phyloP scores from a whole-genome alignment of 2,329 filamentous ascomycete genomes.

The Magnaporthales sp. region DNA sequence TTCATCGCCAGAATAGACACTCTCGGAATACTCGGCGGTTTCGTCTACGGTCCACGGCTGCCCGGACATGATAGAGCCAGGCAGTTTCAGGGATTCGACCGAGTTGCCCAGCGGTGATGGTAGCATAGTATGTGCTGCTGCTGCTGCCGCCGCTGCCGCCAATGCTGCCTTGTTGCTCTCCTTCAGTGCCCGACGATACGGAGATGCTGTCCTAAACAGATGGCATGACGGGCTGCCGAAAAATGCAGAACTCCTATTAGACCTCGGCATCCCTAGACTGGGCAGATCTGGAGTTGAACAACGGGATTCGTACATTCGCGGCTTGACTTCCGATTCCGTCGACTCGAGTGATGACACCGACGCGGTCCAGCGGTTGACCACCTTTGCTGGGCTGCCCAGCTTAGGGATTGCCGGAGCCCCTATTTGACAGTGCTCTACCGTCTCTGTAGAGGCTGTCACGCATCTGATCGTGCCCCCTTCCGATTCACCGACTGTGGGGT shows the following conservation, averaged over 20 bases:
- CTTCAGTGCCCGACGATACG: slow-evolving; percentile 43
- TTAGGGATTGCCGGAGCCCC: background rate
- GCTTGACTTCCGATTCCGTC: background rate
- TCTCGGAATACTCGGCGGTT: slow-evolving; percentile 1
- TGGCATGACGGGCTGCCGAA: slow-evolving; percentile 42
- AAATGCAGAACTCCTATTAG: slow-evolving; percentile 35
- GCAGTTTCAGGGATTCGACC: background rate
- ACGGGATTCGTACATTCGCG: background rate
- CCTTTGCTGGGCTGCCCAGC: background rate
- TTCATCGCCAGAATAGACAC: slow-evolving; percentile 5
- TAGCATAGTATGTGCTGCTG: background rate
- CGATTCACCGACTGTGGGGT: background rate
- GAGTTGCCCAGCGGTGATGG: background rate
- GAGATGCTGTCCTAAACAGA: slow-evolving; percentile 45
- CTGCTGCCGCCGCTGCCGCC: slow-evolving; percentile 10
- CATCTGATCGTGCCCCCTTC: background rate
- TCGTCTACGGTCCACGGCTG: background rate
- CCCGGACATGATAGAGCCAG: background rate
- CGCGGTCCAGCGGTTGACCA: background rate
- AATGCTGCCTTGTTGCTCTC: slow-evolving; percentile 32
- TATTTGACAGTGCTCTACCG: background rate
- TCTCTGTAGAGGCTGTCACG: background rate
- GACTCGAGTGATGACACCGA: background rate
- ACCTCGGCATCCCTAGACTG: background rate
- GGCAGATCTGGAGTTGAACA: background rate